These are phyloP conservation scores for Barnettozyma sucrosica DNA, from an alignment of 805 yeast species.

Conservation along the genomic window DNA sequence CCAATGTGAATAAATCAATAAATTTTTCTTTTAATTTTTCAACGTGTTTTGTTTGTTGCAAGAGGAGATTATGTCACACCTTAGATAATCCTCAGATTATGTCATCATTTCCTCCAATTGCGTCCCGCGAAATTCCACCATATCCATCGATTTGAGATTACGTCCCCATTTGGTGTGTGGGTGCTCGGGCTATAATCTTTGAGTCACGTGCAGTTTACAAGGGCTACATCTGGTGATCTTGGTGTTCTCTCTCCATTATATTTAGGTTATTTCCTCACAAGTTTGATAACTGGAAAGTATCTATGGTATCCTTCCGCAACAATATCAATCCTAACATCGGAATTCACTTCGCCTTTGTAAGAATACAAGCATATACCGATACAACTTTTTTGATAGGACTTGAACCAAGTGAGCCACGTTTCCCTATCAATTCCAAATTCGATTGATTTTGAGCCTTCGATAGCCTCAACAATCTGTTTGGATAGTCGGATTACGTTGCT, in stretches of 20 bases:
- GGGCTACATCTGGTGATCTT: neutral
- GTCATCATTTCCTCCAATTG: neutral
- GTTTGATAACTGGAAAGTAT: conserved; percentile 39
- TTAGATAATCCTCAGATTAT: neutral
- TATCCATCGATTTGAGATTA: no score
- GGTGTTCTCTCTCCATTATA: no score
- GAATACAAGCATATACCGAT: conserved; percentile 22
- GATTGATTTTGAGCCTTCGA: neutral
- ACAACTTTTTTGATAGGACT: conserved; percentile 26
- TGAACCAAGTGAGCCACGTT: conserved; percentile 28
- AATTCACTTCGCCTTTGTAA: conserved; percentile 6
- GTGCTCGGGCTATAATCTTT: neutral
- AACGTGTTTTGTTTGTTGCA: neutral
- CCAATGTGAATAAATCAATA: neutral
- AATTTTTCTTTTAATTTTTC: conserved; percentile 6
- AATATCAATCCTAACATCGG: conserved; percentile 14
- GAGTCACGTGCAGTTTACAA: neutral
- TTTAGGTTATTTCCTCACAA: conserved; percentile 9
- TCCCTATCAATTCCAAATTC: conserved; percentile 24
- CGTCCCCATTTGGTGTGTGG: conserved; percentile 8
- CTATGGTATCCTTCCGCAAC: conserved; percentile 34
- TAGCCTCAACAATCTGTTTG: neutral
- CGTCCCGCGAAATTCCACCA: neutral
- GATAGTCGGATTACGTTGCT: neutral
- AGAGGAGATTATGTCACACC: conserved; percentile 2